Evolutionary conservation across 495 filamentous ascomycete genomes (phyloP), one percentile per base, ranked within the genome.

Genomic region (Chaetomidium leptoderma): DNA sequence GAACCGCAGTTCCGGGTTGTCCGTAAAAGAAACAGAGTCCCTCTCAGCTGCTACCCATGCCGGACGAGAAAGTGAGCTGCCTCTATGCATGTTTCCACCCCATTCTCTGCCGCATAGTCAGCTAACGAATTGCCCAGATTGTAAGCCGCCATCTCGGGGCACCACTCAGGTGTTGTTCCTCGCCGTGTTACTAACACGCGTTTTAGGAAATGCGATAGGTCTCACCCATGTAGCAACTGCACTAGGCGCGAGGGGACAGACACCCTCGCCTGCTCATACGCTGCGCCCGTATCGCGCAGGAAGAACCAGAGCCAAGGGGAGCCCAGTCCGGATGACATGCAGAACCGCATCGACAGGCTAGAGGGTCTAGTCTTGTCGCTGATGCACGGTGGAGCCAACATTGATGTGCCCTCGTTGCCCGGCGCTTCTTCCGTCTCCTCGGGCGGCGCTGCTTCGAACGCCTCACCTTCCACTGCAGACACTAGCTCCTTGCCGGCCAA

Each of bases 291-390:
- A 40, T 81, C 77, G 43, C 86, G 92, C 62, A 90, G 88, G 69
- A 95, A 89, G 80, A 84, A 81, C 65, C 84, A 85, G 72, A 81
- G 54, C 72, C 81, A 68, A 81, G 82, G 61, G 75, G 82, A 66
- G 74, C 78, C 62, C 75, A 81, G 52, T 78, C 87, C 93, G 27
- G 92, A 96, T 80, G 93, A 97, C 71, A 99, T 99, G 93, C 93
- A 99, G 74, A 95, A 92, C 66, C 88, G 93, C 69, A 99, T 99
- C 73, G 91, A 99, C 75, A 86, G 93, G 62, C 74, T 99, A 63
- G 93, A 99, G 81, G 88, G 92, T 51, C 76, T 99, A 67, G 93
- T 99, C 52, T 72, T 99, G 51, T 95, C 90, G 3, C 76, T 99
- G 72, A 97, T 99, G 93, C 92, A 91, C 62, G 92, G 91, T 72